Evolutionary conservation across 179 eudicot species (phyloP).

Genomic region (Vitellaria paradoxa): DNA sequence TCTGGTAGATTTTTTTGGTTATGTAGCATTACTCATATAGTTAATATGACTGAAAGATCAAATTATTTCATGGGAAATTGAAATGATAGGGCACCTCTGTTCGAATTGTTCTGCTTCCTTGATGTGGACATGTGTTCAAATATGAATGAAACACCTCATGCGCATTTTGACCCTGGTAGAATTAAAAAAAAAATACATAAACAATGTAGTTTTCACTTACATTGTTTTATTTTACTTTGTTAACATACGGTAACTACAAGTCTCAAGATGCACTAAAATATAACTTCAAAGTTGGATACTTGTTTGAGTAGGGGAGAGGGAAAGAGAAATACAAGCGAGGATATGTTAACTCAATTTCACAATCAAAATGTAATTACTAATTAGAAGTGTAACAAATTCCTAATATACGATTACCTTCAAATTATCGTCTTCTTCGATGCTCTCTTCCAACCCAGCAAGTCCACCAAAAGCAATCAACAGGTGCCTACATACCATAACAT

Average conservation of each 20-base stretch:
- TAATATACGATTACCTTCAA: slow-evolving; percentile 46
- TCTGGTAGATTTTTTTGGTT: too few relatives aligned
- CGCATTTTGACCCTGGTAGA: slow-evolving; percentile 40
- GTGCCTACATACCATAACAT: slow-evolving; percentile 46
- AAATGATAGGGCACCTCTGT: slow-evolving; percentile 60
- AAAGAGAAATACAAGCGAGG: not conserved
- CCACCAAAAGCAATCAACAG: slow-evolving; percentile 93
- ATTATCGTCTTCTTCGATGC: slow-evolving; percentile 76
- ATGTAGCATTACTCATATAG: too few relatives aligned
- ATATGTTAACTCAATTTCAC: too few relatives aligned
- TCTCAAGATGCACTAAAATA: not conserved
- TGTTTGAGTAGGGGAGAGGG: not conserved
- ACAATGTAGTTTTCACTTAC: not conserved
- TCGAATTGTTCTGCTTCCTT: slow-evolving; percentile 96
- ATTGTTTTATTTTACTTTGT: not conserved
- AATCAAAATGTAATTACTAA: not conserved
- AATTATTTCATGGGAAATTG: not conserved
- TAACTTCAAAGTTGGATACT: not conserved
- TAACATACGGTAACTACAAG: too few relatives aligned
- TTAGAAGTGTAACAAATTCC: not conserved
- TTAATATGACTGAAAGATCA: not conserved
- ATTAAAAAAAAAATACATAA: not conserved
- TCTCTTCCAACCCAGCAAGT: slow-evolving; percentile 93
- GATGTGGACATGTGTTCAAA: slow-evolving; percentile 84
- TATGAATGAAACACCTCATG: slow-evolving; percentile 58